Evolutionary conservation across 1,139 yeast species (phyloP).

Genomic region (Diutina catenulata): DNA sequence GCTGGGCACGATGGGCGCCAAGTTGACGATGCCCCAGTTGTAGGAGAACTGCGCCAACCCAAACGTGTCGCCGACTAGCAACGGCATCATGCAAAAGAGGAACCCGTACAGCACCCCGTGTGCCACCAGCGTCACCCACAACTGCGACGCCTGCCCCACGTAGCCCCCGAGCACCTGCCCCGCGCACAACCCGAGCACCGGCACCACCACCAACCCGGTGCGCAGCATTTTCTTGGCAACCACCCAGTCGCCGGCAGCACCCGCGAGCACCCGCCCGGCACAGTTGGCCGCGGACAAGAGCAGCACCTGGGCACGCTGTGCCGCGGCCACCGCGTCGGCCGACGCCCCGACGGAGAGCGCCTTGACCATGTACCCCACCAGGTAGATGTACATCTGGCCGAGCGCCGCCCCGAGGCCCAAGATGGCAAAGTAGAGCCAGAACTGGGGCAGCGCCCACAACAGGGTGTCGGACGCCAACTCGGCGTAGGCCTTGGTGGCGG

Average conservation of each 20-base stretch:
- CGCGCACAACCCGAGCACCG: slow-evolving; percentile 26
- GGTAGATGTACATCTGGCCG: slow-evolving; percentile 54
- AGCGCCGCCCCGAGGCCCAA: slow-evolving; percentile 42
- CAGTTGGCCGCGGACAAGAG: slow-evolving; percentile 43
- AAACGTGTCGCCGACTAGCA: slow-evolving; percentile 45
- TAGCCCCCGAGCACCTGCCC: slow-evolving; percentile 32
- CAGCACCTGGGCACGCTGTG: slow-evolving; percentile 49
- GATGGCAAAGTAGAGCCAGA: slow-evolving; percentile 37
- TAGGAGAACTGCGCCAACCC: slow-evolving; percentile 43
- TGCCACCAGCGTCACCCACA: slow-evolving; percentile 29
- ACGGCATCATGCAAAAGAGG: slow-evolving; percentile 44
- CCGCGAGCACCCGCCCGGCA: slow-evolving; percentile 39
- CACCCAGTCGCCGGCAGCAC: slow-evolving; percentile 40
- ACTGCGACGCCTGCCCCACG: slow-evolving; percentile 15
- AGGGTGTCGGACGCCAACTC: not conserved
- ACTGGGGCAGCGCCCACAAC: slow-evolving; percentile 16
- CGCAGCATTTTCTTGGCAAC: slow-evolving; percentile 31
- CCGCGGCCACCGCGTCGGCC: slow-evolving; percentile 10
- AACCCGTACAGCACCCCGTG: slow-evolving; percentile 50
- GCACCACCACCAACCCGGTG: slow-evolving; percentile 34
- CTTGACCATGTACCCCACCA: slow-evolving; percentile 48
- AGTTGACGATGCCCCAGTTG: slow-evolving; percentile 46
- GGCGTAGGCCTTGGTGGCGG: not conserved
- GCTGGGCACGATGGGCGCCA: slow-evolving; percentile 44
- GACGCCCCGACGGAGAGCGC: slow-evolving; percentile 23